Evolutionary conservation across 257 asterid genomes (phyloP).

Genomic region (Thymus quinquecostatus): DNA sequence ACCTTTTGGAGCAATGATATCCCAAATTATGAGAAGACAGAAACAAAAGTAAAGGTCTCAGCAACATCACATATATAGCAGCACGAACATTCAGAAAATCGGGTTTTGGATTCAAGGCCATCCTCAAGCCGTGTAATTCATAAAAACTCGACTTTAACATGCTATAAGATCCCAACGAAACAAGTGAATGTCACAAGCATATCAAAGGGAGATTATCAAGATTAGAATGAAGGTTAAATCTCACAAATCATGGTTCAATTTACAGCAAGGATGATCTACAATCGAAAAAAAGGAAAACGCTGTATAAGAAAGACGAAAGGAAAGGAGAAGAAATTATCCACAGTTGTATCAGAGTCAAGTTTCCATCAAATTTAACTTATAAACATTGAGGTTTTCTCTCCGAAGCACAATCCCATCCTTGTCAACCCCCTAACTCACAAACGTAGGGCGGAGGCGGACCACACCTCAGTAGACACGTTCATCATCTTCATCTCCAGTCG

Average conservation of each 20-base stretch:
- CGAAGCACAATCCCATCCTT: constrained; percentile 13
- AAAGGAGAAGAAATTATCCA: constrained; percentile 30
- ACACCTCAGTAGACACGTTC: background rate
- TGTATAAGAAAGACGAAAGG: constrained; percentile 14
- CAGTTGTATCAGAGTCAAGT: constrained; percentile 29
- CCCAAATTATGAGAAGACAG: background rate
- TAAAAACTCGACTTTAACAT: background rate
- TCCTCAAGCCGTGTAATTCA: no score
- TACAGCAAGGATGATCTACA: constrained; percentile 33
- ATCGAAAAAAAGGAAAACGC: constrained; percentile 21
- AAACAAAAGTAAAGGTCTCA: background rate
- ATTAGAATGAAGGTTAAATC: constrained; percentile 1
- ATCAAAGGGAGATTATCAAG: constrained; percentile 1
- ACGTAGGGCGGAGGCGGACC: background rate
- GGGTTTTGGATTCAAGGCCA: no score
- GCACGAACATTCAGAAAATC: no score
- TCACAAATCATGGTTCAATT: constrained; percentile 29
- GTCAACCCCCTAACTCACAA: constrained; percentile 19
- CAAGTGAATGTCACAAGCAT: constrained; percentile 10
- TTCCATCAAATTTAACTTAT: constrained; percentile 12
- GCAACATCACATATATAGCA: background rate
- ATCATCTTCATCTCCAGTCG: constrained; percentile 19
- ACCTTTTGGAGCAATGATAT: background rate
- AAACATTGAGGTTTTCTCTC: constrained; percentile 13
- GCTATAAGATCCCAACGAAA: background rate